Evolutionary conservation across 129 eudicot genomes (phyloP), one percentile per base, ranked within the genome.

Genomic region (Flaveria brownii): DNA sequence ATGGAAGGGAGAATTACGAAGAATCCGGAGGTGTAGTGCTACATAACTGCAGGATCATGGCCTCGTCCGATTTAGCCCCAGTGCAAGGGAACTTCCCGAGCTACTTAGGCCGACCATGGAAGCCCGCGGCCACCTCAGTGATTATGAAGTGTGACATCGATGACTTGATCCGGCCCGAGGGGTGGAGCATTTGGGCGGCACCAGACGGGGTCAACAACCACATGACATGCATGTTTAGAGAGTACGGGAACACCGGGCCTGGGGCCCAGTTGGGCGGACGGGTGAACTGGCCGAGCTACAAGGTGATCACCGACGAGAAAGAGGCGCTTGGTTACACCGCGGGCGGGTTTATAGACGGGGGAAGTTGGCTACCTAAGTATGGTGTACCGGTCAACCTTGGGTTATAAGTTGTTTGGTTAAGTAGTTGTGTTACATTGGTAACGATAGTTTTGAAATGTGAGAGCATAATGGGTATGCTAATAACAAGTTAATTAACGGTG

Each of bases 81-180:
- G 79, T 17, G 1, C 78, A 86, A 74, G 82, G 66, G 41, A 62
- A 77, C 18, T 49, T 76, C 14, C 64, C 81, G 1, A 77, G 84
- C 1, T 86, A 81, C 84, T 54, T 89, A 26, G 94, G 94, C 50
- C 78, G 94, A 14, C 94, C 94, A 17, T 89, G 94, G 94, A 84
- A 80, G 67, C 9, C 79, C 4, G 66, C 67, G 1, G 82, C 88
- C 1, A 83, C 76, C 7, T 77, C 91, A 0, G 82, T 84, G 45
- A 22, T 82, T 16, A 68, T 89, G 87, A 52, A 61, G 65, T 72
- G 82, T 9, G 87, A 84, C 22, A 17, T 89, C 26, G 89, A 81
- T 3, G 89, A 86, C 69, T 14, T 89, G 70, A 84, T 89, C 47
- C 33, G 59, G 59, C 91, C 94, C 4, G 88, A 84, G 77, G 94